phyloP scores from a whole-genome alignment of 1,284 basidiomycete species.

The Tilletiaria anomala region DNA sequence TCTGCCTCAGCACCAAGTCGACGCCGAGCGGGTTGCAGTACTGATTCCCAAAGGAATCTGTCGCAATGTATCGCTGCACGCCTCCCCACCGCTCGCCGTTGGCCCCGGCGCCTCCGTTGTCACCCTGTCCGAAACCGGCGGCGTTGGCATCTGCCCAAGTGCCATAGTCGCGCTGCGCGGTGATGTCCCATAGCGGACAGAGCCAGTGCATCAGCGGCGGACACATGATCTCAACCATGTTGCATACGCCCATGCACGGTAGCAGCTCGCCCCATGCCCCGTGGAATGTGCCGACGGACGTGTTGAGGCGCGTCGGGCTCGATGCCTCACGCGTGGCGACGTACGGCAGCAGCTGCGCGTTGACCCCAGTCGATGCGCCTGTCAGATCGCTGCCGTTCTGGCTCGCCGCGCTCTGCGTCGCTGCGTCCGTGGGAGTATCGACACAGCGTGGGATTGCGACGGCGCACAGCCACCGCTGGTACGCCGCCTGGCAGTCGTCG shows the following conservation, averaged over 20 bases:
- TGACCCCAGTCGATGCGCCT: constrained; percentile 18
- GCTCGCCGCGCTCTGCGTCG: constrained; percentile 15
- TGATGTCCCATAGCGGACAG: constrained; percentile 34
- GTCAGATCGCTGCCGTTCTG: constrained; percentile 20
- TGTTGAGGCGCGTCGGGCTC: not conserved
- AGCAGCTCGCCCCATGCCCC: constrained; percentile 33
- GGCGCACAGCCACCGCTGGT: constrained; percentile 41
- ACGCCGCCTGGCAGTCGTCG: constrained; percentile 37
- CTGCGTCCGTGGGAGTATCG: constrained; percentile 21
- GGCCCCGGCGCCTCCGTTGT: not conserved
- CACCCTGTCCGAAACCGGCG: constrained; percentile 6
- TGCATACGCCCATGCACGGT: constrained; percentile 35
- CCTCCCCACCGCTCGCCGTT: constrained; percentile 27
- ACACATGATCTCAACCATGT: constrained; percentile 29
- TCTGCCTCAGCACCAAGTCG: constrained; percentile 18
- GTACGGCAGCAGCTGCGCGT: constrained; percentile 27
- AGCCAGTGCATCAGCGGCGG: constrained; percentile 30
- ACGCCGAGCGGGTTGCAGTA: constrained; percentile 36
- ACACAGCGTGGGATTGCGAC: constrained; percentile 41
- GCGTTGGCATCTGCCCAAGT: constrained; percentile 33
- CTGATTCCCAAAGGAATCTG: constrained; percentile 33
- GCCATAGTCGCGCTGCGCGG: constrained; percentile 34
- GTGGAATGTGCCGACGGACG: constrained; percentile 1
- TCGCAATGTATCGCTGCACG: constrained; percentile 26
- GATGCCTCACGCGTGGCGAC: constrained; percentile 26